phyloP scores from a whole-genome alignment of 768 basidiomycete genomes.

The Kondoa malvinella region DNA sequence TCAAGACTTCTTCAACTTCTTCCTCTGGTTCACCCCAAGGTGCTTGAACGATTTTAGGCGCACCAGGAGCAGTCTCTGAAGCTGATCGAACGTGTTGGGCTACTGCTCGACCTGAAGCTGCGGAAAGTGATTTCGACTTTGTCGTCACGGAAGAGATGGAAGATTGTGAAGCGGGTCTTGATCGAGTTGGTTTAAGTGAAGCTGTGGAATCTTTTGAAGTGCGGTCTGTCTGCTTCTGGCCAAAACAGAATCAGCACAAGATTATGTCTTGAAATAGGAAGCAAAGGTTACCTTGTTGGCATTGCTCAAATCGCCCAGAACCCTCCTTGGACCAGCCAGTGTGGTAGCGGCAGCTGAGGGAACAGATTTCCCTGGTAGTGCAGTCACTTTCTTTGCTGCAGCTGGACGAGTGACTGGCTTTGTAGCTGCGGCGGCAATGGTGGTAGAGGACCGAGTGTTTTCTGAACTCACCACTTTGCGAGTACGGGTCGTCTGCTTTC shows the following conservation, averaged over 20 bases:
- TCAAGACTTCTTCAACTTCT: slow-evolving; percentile 2
- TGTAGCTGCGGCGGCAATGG: background rate
- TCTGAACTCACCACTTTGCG: background rate
- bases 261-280: background rate
- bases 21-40: slow-evolving; percentile 1
- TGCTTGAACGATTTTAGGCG: background rate
- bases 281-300: slow-evolving; percentile 15
- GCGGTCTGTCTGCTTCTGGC: background rate
- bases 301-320: slow-evolving; percentile 18
- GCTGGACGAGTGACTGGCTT: background rate
- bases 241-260: background rate
- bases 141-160: background rate
- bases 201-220: background rate
- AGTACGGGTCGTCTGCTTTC: background rate
- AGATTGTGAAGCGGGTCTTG: background rate
- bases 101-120: slow-evolving; percentile 1
- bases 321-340: slow-evolving; percentile 10
- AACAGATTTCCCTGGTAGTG: background rate
- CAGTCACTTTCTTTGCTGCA: background rate
- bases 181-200: background rate
- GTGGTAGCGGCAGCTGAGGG: background rate
- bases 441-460: background rate
- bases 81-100: background rate
- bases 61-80: slow-evolving; percentile 1
- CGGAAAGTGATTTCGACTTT: background rate